Conservation (phyloP, 495 filamentous ascomycete species). For the Penicillium daleae region DNA sequence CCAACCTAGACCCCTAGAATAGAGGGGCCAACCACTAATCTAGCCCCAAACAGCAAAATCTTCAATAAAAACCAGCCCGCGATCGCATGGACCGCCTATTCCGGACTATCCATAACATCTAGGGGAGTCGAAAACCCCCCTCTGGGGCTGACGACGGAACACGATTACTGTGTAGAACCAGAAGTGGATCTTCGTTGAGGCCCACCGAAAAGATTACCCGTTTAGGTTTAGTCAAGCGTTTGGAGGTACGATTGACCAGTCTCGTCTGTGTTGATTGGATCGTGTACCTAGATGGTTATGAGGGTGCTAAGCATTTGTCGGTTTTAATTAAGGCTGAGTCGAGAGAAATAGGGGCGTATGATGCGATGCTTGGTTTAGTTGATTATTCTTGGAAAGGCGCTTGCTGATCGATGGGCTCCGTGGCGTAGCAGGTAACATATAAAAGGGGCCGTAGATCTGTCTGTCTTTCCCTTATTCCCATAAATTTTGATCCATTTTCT, state of each 20-base stretch:
- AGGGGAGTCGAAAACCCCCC: neutral
- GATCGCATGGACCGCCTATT: neutral
- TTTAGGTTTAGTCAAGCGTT: neutral
- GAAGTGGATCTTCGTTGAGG: neutral
- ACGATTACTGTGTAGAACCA: no score
- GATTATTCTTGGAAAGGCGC: neutral
- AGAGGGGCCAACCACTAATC: neutral
- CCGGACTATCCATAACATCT: neutral
- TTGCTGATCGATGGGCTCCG: no score
- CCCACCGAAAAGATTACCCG: neutral
- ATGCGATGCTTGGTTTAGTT: neutral
- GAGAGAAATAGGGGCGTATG: neutral
- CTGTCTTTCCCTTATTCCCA: neutral
- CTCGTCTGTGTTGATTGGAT: neutral
- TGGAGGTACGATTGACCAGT: neutral
- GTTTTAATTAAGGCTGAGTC: neutral
- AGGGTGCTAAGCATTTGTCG: neutral
- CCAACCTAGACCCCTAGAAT: neutral
- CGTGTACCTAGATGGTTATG: no score
- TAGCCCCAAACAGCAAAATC: neutral
- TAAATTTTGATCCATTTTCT: neutral
- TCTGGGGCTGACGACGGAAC: neutral
- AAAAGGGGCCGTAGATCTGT: no score
- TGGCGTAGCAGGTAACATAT: no score
- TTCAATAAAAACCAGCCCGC: neutral